phyloP scores from a whole-genome alignment of 2,329 filamentous ascomycete species.

The Hypoxylon sp. region DNA sequence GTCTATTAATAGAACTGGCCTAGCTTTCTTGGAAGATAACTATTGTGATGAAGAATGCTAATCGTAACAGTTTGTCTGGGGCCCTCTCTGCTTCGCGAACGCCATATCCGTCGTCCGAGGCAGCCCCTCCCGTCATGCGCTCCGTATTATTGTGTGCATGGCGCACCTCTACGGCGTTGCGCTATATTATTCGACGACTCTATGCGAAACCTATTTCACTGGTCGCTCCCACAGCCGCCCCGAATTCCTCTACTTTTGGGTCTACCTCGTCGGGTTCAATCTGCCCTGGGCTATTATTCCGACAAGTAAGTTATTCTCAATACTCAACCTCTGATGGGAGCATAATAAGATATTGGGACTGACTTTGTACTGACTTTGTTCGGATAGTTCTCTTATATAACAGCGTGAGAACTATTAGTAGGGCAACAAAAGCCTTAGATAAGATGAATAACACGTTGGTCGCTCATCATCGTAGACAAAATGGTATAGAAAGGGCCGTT shows the following conservation, averaged over 20 bases:
- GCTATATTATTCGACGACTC: conserved; percentile 73
- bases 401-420: conserved; percentile 49
- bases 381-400: conserved; percentile 50
- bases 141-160: conserved; percentile 66
- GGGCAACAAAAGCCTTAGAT: conserved; percentile 49
- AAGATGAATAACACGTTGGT: conserved; percentile 45
- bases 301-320: conserved; percentile 59
- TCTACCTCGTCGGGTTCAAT: conserved; percentile 74
- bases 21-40: not conserved
- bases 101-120: conserved; percentile 62
- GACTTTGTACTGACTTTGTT: conserved; percentile 22
- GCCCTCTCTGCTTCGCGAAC: conserved; percentile 69
- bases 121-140: conserved; percentile 63
- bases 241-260: conserved; percentile 73
- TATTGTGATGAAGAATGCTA: conserved; percentile 5
- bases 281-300: conserved; percentile 72
- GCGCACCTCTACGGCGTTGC: conserved; percentile 74
- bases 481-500: not conserved
- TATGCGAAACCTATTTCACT: conserved; percentile 62
- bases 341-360: conserved; percentile 1
- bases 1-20: not conserved
- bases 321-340: not conserved
- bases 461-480: conserved; percentile 37
- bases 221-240: conserved; percentile 69
- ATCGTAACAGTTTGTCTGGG: conserved; percentile 66